Percentiles rank a stretch among this genome's conserved stretches.
phyloP scores from a whole-genome alignment of 2,329 filamentous ascomycete species.

The Talaromyces sp. region DNA sequence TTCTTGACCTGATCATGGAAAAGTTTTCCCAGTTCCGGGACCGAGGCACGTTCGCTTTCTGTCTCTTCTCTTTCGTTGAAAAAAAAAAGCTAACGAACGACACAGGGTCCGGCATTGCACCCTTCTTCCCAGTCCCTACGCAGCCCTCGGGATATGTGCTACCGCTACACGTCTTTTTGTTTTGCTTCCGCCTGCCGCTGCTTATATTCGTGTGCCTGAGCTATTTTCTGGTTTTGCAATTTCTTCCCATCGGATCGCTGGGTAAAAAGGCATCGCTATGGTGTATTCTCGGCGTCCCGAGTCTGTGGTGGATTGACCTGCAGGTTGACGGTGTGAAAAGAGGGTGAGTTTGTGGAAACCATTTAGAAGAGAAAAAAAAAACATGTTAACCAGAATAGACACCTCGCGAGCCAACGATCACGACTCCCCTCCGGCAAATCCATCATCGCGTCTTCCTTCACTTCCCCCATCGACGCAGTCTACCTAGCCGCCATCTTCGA shows the following conservation, averaged over 20 bases:
- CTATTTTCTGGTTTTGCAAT: conserved; percentile 80
- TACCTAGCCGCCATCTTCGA: conserved; percentile 96
- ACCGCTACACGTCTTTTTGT: conserved; percentile 65
- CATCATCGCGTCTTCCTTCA: conserved; percentile 85
- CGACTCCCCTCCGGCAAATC: conserved; percentile 74
- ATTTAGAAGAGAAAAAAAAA: neutral
- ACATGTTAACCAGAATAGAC: conserved; percentile 31
- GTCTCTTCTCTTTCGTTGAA: too few species aligned
- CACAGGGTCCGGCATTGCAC: conserved; percentile 87
- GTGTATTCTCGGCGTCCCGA: conserved; percentile 79
- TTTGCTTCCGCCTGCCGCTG: conserved; percentile 73
- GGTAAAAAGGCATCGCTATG: conserved; percentile 81
- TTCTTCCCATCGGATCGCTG: conserved; percentile 65
- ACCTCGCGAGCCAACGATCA: conserved; percentile 66
- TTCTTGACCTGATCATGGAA: conserved; percentile 60
- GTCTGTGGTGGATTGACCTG: conserved; percentile 98
- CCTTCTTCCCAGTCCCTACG: conserved; percentile 79
- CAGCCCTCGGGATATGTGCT: conserved; percentile 59
- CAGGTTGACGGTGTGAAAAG: conserved; percentile 95
- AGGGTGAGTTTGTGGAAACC: conserved; percentile 51
- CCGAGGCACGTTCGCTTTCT: conserved; percentile 55
- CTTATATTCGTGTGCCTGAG: conserved; percentile 62
- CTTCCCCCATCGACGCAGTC: conserved; percentile 84
- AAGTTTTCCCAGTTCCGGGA: conserved; percentile 93
- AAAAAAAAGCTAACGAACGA: neutral